Conservation (phyloP, 192 early-diverging fungal genomes). For the Lobosporangium transversale region DNA sequence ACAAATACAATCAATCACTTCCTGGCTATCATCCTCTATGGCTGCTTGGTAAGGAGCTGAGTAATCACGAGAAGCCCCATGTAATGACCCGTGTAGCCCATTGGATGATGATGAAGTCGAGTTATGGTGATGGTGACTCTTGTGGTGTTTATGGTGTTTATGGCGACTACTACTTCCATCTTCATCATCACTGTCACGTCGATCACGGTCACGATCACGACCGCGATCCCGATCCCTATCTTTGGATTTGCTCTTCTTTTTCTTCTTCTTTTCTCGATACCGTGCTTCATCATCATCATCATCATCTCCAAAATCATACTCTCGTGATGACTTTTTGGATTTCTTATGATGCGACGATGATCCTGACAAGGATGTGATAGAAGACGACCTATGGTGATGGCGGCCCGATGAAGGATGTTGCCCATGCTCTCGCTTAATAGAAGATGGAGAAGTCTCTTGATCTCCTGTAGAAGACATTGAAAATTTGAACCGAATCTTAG, state of each 20-base stretch:
- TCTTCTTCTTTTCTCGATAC: slow-evolving; percentile 37
- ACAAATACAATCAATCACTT: slow-evolving; percentile 67
- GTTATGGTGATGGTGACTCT: slow-evolving; percentile 23
- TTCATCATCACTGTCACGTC: slow-evolving; percentile 9
- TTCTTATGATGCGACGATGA: slow-evolving; percentile 46
- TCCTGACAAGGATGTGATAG: slow-evolving; percentile 20
- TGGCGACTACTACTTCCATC: slow-evolving; percentile 27
- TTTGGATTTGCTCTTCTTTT: slow-evolving; percentile 50
- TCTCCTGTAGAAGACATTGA: slow-evolving; percentile 17
- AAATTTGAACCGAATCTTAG: slow-evolving; percentile 53
- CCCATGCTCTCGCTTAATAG: slow-evolving; percentile 33
- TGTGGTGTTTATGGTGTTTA: slow-evolving; percentile 40
- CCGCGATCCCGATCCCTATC: slow-evolving; percentile 34
- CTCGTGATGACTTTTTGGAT: slow-evolving; percentile 35
- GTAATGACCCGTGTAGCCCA: slow-evolving; percentile 8
- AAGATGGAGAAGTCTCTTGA: background rate
- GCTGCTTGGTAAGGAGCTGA: slow-evolving; percentile 3
- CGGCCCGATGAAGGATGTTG: slow-evolving; percentile 13
- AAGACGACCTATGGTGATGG: slow-evolving; percentile 29
- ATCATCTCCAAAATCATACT: slow-evolving; percentile 37
- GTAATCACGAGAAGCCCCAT: background rate
- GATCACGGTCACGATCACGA: slow-evolving; percentile 32
- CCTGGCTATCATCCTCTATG: slow-evolving; percentile 19
- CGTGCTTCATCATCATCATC: slow-evolving; percentile 19
- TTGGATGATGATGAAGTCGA: slow-evolving; percentile 11